Conservation (phyloP, 352 stramenopile genomes). For the Globisporangium paddicum region DNA sequence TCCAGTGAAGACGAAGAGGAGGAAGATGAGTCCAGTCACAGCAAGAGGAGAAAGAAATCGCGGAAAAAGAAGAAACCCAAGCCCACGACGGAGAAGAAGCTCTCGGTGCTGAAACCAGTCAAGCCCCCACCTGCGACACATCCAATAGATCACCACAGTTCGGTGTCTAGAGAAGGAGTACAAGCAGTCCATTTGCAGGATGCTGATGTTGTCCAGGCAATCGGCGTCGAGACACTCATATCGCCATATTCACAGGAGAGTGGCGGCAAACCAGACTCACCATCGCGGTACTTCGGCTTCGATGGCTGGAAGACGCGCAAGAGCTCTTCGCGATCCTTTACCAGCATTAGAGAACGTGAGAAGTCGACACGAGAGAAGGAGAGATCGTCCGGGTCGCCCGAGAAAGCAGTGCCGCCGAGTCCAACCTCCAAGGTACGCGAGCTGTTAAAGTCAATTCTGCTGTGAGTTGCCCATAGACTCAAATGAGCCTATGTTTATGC, state of each 20-base stretch:
- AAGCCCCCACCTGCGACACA: constrained; percentile 7
- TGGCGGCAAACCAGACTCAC: constrained; percentile 9
- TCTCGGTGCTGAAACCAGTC: background rate
- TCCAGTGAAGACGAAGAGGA: constrained; percentile 16
- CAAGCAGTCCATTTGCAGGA: background rate
- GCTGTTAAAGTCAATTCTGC: background rate
- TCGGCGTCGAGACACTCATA: background rate
- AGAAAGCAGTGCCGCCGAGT: background rate
- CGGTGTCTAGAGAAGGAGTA: background rate
- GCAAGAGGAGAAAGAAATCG: background rate
- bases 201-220: background rate
- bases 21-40: background rate
- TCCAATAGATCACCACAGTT: background rate
- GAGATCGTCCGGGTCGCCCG: background rate
- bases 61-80: constrained; percentile 12
- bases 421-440: constrained; percentile 2
- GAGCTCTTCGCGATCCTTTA: background rate
- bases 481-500: no score
- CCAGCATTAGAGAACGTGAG: background rate
- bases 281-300: constrained; percentile 15
- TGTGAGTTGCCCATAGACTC: background rate
- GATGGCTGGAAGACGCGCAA: background rate
- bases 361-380: constrained; percentile 3
- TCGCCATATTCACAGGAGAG: background rate
- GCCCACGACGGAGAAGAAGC: background rate